Evolutionary conservation across 208 protist genomes (phyloP).

Genomic region (Leishmania braziliensis): DNA sequence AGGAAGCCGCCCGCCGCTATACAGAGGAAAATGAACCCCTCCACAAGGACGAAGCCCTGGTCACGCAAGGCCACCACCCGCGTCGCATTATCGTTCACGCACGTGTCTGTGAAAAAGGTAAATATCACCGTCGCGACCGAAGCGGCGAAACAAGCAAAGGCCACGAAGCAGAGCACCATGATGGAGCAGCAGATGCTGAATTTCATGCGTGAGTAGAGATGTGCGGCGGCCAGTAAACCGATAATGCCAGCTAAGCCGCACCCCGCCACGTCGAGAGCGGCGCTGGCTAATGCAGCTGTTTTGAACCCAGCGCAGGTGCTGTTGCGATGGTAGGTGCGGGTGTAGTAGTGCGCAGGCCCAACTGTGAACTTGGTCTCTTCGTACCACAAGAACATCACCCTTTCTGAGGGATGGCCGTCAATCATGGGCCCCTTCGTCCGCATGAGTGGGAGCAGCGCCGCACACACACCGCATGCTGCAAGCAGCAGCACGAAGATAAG

Average conservation of each 20-base stretch:
- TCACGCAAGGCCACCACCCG: constrained; percentile 6
- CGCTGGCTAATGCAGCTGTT: not conserved
- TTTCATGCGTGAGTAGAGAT: constrained; percentile 15
- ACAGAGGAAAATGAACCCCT: constrained; percentile 40
- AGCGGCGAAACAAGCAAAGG: constrained; percentile 15
- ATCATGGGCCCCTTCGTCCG: not conserved
- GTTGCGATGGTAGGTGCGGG: constrained; percentile 12
- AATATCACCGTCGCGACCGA: constrained; percentile 18
- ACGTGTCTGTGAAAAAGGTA: constrained; percentile 1
- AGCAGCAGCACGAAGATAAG: constrained; percentile 27
- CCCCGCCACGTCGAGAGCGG: constrained; percentile 16
- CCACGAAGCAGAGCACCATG: constrained; percentile 24
- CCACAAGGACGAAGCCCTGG: constrained; percentile 28
- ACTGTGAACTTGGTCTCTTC: constrained; percentile 13
- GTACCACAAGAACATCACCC: constrained; percentile 24
- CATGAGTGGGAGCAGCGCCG: constrained; percentile 32
- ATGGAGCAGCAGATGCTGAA: constrained; percentile 29
- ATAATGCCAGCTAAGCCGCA: constrained; percentile 17
- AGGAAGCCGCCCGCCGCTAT: constrained; percentile 37
- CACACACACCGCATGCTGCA: constrained; percentile 24
- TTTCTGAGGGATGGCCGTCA: not conserved
- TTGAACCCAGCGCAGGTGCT: constrained; percentile 6
- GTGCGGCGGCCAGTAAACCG: constrained; percentile 16
- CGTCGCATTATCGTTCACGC: constrained; percentile 8
- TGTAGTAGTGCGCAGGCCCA: not conserved